Percentiles rank a stretch among this genome's conserved stretches.
Conservation (phyloP, 2,329 filamentous ascomycete genomes). For the Cladobotryum mycophilum region DNA sequence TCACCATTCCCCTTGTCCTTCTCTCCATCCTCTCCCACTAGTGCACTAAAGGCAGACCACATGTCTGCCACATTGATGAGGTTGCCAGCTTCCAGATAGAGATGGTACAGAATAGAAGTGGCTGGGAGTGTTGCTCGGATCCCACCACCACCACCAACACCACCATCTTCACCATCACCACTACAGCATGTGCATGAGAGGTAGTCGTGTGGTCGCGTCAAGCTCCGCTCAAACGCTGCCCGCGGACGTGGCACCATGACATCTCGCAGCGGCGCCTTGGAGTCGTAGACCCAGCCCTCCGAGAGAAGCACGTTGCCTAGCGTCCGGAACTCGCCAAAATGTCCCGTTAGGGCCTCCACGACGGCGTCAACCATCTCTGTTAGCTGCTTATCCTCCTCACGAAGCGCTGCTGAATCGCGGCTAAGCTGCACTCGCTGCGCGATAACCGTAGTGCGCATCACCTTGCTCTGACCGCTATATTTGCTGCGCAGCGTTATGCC, state of each 20-base stretch:
- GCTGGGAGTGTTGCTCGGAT: constrained; percentile 59
- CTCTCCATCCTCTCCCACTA: constrained; percentile 41
- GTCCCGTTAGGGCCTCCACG: constrained; percentile 20
- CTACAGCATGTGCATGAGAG: constrained; percentile 66
- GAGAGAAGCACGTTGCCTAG: constrained; percentile 50
- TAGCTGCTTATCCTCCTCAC: constrained; percentile 64
- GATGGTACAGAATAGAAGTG: constrained; percentile 68
- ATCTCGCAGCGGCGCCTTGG: constrained; percentile 60
- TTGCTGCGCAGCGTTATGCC: constrained; percentile 60
- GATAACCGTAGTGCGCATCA: constrained; percentile 69
- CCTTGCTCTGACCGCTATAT: constrained; percentile 64
- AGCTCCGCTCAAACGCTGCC: constrained; percentile 62
- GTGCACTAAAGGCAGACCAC: constrained; percentile 68
- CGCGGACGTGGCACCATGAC: constrained; percentile 72
- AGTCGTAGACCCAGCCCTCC: constrained; percentile 72
- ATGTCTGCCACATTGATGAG: constrained; percentile 75
- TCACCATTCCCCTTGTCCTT: constrained; percentile 33
- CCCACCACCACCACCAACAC: background rate
- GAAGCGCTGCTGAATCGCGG: constrained; percentile 64
- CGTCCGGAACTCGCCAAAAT: constrained; percentile 16
- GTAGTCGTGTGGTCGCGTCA: constrained; percentile 70
- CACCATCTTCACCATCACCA: constrained; percentile 33
- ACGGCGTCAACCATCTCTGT: constrained; percentile 56
- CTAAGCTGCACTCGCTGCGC: constrained; percentile 77
- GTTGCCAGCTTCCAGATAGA: constrained; percentile 71